Evolutionary conservation across 202 grass and related monocot genomes (phyloP), one percentile per base, ranked within the genome.

Genomic region (Dendrocalamus latiflorus): DNA sequence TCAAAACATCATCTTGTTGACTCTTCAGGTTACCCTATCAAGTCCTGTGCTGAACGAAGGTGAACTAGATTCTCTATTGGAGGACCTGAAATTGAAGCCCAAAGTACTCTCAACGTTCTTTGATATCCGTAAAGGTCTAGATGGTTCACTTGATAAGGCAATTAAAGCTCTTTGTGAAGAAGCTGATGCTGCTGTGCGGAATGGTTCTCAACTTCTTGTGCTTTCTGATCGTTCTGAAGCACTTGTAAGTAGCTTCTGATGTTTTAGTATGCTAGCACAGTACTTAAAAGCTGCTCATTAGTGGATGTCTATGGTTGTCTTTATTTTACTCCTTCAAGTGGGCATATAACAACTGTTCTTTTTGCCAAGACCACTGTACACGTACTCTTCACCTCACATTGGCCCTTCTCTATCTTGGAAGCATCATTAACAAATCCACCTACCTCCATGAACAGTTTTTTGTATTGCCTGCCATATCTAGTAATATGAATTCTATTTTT

Each of bases 11-110:
- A 30, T 78, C 65, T 80, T 80, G 43, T 78, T 86, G 72, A 65
- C 39, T 85, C 89, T 71, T 64, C 89, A 99, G 96, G 93, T 99
- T 83, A 91, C 89, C n/a, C 72, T 99, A 73, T 92, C 93, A 78
- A 96, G 86, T 83, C 96, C 96, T 76, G 91, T 96, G 14, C 83
- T 99, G 76, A 99, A 99, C 79, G 96, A 99, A 91, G 93, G 96
- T 68, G 96, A 99, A 83, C 88, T 99, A 20, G 96, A 99, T 44
- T 89, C 75, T 18, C 68, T 99, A 76, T 82, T 96, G 87, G 94
- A 94, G 45, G 93, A 99, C 85, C 25, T 71, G 76, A 91, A 86
- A 68, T 71, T 99, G 58, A 96, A 96, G 83, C 75, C 96, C 61
- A 95, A 87, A 89, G 68, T 92, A 74, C 78, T 99, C 55, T 90